phyloP scores from a whole-genome alignment of 2,329 filamentous ascomycete genomes.

The Monilinia vaccinii-corymbosi region DNA sequence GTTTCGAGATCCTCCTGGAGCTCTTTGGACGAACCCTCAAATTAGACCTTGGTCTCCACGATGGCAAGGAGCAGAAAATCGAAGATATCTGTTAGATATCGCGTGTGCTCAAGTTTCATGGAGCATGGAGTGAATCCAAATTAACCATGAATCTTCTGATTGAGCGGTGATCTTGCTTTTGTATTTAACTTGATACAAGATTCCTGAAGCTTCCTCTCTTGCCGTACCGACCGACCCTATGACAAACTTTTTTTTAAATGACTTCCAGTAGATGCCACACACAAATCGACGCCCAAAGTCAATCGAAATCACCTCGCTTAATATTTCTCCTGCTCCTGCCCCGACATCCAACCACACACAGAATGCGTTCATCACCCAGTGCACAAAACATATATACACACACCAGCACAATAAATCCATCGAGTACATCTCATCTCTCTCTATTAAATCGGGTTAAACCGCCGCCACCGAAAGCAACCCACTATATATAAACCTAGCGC shows the following conservation, averaged over 20 bases:
- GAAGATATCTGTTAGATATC: constrained; percentile 61
- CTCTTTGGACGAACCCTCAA: constrained; percentile 72
- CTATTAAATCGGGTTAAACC: not conserved
- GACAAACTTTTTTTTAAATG: no score
- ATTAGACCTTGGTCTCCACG: constrained; percentile 64
- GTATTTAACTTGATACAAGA: no score
- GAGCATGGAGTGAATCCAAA: not conserved
- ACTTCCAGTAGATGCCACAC: not conserved
- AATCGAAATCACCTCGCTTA: not conserved
- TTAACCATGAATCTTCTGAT: no score
- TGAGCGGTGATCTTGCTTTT: no score
- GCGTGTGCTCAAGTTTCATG: not conserved
- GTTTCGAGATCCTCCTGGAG: constrained; percentile 85
- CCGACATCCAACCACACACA: no score
- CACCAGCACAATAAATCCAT: not conserved
- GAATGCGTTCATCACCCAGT: no score
- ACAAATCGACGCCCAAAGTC: not conserved
- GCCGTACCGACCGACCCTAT: no score
- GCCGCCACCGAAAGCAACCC: not conserved
- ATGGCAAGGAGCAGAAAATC: constrained; percentile 50
- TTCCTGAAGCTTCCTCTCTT: no score
- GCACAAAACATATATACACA: no score
- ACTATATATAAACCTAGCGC: not conserved
- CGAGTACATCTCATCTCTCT: not conserved
- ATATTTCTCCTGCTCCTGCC: no score